Evolutionary conservation across 2,329 filamentous ascomycete species (phyloP), one percentile per base, ranked within the genome.

Genomic region (Fusarium concolor): DNA sequence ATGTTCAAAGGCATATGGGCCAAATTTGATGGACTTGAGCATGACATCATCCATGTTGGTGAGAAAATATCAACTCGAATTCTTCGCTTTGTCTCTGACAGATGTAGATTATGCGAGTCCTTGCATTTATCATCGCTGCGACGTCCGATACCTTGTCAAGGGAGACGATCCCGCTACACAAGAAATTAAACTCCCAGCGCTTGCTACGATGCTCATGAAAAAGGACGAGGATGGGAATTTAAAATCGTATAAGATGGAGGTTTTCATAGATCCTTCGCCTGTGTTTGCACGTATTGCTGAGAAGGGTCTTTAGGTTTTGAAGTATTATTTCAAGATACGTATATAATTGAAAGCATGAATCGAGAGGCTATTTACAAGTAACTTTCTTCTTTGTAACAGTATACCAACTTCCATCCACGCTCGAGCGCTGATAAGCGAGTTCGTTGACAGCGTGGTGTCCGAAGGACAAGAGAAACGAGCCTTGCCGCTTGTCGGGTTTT

Each of bases 401-500:
- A 7, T 24, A 42, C 69, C 69, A 71, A 29, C 18, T 53, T 6
- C 68, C 65, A 24, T 60, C 53, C 2, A 54, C 65, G 26, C 53
- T 37, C 11, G 62, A 10, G 1, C 68, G 56, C 33, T 71, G 69
- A 45, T 71, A 71, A 12, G 26, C 56, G 22, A 71, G 6, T 14
- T 57, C 38, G 4, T 10, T 59, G 6, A 70, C 56, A 1, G 9
- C 5, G 7, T 2, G 12, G 9, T n/a, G 6, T 10, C 33, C 26
- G 38, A 71, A 71, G 5, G 42, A 44, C 2, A 70, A 2, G 10
- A 51, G 0, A 20, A 67, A 71, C 2, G 28, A 59, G 6, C 65
- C 62, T 1, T 20, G 10, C 11, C 17, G 22, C 10, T 22, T 10
- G 3, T 60, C 50, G 24, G 37, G 4, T 5, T 10, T 42, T 4